phyloP scores from a whole-genome alignment of 2,329 filamentous ascomycete genomes.

The Arthrobotrys entomopaga region DNA sequence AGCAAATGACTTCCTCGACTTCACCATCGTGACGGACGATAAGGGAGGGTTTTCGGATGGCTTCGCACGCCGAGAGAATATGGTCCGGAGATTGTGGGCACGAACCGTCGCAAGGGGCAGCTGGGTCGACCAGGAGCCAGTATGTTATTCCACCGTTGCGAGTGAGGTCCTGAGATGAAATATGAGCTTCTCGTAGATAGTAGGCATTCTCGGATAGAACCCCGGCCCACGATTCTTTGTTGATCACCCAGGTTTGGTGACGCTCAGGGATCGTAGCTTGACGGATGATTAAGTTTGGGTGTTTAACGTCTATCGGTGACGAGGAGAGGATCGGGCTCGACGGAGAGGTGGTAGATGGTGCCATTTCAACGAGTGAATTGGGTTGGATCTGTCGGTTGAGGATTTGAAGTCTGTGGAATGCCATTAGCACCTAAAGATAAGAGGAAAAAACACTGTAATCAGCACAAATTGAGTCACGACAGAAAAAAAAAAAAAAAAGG shows the following conservation, averaged over 20 bases:
- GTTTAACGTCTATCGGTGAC: conserved; percentile 39
- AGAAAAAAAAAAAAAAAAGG: conserved; percentile 1
- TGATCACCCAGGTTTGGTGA: conserved; percentile 68
- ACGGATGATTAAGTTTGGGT: conserved; percentile 64
- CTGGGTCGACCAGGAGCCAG: conserved; percentile 72
- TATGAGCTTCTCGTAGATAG: conserved; percentile 69
- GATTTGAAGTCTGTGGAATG: conserved; percentile 12
- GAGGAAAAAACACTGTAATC: neutral
- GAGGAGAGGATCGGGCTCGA: conserved; percentile 40
- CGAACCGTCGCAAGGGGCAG: conserved; percentile 60
- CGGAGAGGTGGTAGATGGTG: conserved; percentile 48
- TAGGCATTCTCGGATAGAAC: conserved; percentile 69
- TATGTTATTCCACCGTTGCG: conserved; percentile 70
- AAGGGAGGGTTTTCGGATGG: conserved; percentile 70
- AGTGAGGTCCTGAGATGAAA: conserved; percentile 70
- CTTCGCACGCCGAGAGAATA: conserved; percentile 74
- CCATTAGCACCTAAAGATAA: conserved; percentile 26
- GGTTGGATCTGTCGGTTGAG: neutral
- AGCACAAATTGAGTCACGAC: neutral
- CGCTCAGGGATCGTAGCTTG: conserved; percentile 70
- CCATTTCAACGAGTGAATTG: conserved; percentile 27
- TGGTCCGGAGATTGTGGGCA: conserved; percentile 62
- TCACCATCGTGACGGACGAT: conserved; percentile 58
- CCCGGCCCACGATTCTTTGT: conserved; percentile 70
- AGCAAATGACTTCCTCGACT: conserved; percentile 52